phyloP scores from a whole-genome alignment of 106 monocot genomes.

The Cymbidium sinense region DNA sequence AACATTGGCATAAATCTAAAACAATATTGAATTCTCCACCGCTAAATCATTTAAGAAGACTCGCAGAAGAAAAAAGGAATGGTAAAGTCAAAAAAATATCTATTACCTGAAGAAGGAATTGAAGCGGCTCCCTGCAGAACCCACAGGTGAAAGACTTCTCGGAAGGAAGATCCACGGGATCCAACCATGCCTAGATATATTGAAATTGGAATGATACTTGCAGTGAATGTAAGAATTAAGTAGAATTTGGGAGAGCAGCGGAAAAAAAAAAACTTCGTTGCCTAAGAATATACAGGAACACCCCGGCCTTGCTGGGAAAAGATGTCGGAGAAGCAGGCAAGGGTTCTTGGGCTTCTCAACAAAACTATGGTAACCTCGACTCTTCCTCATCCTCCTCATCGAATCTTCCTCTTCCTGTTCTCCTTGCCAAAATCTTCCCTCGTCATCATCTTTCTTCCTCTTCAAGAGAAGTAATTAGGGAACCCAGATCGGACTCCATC shows the following conservation, averaged over 20 bases:
- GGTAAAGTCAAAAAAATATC: background rate
- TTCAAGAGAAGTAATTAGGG: constrained; percentile 33
- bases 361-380: constrained; percentile 45
- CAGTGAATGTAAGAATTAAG: constrained; percentile 1
- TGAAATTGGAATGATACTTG: background rate
- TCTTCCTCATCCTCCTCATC: constrained; percentile 55
- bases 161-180: constrained; percentile 59
- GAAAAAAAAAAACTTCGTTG: background rate
- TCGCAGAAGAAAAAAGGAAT: background rate
- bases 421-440: background rate
- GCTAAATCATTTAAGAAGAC: background rate
- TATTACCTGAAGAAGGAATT: constrained; percentile 83
- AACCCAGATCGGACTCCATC: constrained; percentile 23
- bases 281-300: constrained; percentile 43
- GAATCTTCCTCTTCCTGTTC: constrained; percentile 20
- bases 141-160: constrained; percentile 51
- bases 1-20: constrained; percentile 72
- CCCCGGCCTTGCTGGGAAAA: constrained; percentile 92
- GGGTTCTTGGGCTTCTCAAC: constrained; percentile 61
- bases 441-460: constrained; percentile 15
- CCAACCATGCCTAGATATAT: constrained; percentile 66
- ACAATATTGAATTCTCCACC: background rate
- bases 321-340: constrained; percentile 50
- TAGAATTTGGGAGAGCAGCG: background rate
- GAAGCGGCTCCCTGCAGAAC: constrained; percentile 75